Base-by-base conservation (phyloP, 1,284 basidiomycete genomes). In the Amylostereum areolatum region DNA sequence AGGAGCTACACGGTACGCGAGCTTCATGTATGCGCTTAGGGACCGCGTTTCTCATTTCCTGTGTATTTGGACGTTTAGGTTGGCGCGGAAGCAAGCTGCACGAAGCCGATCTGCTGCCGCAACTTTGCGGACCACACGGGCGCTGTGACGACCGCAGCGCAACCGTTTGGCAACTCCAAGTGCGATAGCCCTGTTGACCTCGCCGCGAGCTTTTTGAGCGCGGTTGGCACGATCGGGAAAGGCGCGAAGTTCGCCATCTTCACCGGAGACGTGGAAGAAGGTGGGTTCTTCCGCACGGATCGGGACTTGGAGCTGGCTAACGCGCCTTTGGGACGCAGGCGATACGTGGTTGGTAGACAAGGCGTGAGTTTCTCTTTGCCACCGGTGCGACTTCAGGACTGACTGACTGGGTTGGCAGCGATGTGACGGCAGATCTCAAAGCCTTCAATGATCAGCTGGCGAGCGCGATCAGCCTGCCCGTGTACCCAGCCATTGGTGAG, bases 191-290 rank as follows among this genome's bases (percentile, higher is more conserved):
- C 78, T 2, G 59, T 66, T 0, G 53, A 57, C 2, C 65, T 83
- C 9, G 73, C 71, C 5, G 69, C 75, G n/a, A 75, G 72, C 32
- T 74, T 82, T 75, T 60, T 82, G 1, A 61, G 62, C 6, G 72
- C 71, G 12, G 68, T 68, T 10, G 57, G 63, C 31, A 35, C 70
- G 39, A 62, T 68, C 43, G 64, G 61, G 9, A 62, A 68, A 24
- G 64, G 69, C 42, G 70, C 72, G 4, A 61, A 62, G 10, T 81
- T 80, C 56, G 71, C 75, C 3, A 73, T 83, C 41, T 82, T 81
- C 52, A 83, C 79, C 12, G 81, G 81, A 5, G 81, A 83, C 57
- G 75, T 81, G 4, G 70, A 81, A 7, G 80, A 81, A 67, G 77
- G 79, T 76, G 49, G 43, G 64, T 61, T 4, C 27, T 51, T 7